Conservation (phyloP, 2,329 filamentous ascomycete genomes). For the Diplodia seriata region DNA sequence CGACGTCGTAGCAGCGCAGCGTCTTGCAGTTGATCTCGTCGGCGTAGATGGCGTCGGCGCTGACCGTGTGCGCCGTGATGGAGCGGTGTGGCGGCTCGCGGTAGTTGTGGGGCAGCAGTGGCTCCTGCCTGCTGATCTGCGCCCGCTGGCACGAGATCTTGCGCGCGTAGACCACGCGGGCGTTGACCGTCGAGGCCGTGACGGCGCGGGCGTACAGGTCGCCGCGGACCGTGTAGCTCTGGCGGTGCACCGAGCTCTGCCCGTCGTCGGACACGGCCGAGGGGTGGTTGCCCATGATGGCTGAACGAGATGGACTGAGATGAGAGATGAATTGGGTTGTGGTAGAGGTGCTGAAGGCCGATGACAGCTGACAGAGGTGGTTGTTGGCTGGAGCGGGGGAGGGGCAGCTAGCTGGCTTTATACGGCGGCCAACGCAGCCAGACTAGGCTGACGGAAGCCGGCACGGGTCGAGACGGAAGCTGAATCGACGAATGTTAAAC, state of each 20-base stretch:
- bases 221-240: slow-evolving; percentile 25
- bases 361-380: neutral
- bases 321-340: neutral
- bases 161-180: slow-evolving; percentile 26
- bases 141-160: slow-evolving; percentile 9
- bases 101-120: slow-evolving; percentile 11
- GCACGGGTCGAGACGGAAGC: slow-evolving; percentile 11
- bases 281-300: slow-evolving; percentile 28
- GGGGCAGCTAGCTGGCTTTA: slow-evolving; percentile 9
- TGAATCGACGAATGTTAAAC: neutral
- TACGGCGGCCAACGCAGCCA: neutral
- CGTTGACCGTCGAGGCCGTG: slow-evolving; percentile 22
- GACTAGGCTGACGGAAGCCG: neutral
- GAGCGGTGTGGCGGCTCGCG: slow-evolving; percentile 19
- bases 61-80: slow-evolving; percentile 28
- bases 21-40: slow-evolving; percentile 49
- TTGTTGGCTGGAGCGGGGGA: neutral
- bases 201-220: slow-evolving; percentile 24
- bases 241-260: slow-evolving; percentile 29
- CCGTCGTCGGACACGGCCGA: slow-evolving; percentile 27
- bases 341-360: neutral
- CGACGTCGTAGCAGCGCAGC: slow-evolving; percentile 25
- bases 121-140: slow-evolving; percentile 16
- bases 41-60: slow-evolving; percentile 28
- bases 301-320: neutral